phyloP scores from a whole-genome alignment of 805 yeast species.

The Zygoascus biomembranicola region DNA sequence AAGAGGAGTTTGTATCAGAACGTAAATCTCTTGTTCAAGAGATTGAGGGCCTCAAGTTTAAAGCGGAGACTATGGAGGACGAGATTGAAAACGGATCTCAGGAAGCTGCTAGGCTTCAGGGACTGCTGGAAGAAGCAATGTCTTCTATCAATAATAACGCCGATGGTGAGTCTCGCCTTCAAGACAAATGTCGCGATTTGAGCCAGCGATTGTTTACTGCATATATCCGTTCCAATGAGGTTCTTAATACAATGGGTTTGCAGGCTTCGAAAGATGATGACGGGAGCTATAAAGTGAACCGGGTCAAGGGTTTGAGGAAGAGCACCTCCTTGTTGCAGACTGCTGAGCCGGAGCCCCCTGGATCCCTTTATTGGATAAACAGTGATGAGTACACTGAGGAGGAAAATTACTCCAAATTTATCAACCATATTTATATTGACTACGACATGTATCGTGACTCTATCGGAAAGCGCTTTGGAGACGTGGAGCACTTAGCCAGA shows the following conservation, averaged over 20 bases:
- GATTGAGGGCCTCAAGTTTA: constrained; percentile 37
- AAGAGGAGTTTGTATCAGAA: constrained; percentile 49
- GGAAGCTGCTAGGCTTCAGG: constrained; percentile 1
- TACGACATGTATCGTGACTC: constrained; percentile 34
- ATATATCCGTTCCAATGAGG: constrained; percentile 38
- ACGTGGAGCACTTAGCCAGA: constrained; percentile 85
- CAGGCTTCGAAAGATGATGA: constrained; percentile 41
- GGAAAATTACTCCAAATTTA: constrained; percentile 17
- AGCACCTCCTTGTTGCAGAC: neutral
- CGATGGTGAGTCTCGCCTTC: neutral
- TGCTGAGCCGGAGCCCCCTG: constrained; percentile 10
- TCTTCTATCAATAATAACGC: neutral
- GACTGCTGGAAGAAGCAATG: constrained; percentile 1
- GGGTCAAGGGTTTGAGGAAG: constrained; percentile 62
- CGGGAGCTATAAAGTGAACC: constrained; percentile 32
- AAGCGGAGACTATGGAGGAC: constrained; percentile 35
- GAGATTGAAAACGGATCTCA: constrained; percentile 6
- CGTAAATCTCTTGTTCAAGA: constrained; percentile 42
- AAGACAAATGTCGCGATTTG: constrained; percentile 31
- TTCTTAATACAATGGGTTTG: constrained; percentile 71
- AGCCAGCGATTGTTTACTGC: constrained; percentile 32
- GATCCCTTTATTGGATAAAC: constrained; percentile 41
- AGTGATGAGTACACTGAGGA: constrained; percentile 20
- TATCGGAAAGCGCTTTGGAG: constrained; percentile 69
- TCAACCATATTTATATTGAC: constrained; percentile 29